Percentiles rank a stretch among this genome's conserved stretches.
These are phyloP conservation scores for Akanthomyces dipterigenus DNA, from an alignment of 2,329 filamentous ascomycete genomes.

Conservation along the genomic window DNA sequence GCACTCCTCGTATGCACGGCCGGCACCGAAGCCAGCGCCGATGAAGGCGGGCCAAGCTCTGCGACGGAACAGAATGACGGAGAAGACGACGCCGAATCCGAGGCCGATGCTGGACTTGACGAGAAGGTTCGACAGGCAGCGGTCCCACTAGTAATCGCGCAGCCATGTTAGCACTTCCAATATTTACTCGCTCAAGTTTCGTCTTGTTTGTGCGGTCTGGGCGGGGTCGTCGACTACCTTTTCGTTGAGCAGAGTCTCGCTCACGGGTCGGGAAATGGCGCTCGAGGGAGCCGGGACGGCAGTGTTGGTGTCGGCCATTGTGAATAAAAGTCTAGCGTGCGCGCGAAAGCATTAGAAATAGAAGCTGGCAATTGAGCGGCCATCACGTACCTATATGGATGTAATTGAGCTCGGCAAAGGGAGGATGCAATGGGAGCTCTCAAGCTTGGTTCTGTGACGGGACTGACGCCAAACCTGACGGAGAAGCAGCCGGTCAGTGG, in stretches of 20 bases:
- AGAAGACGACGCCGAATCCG: conserved; percentile 97
- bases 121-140: conserved; percentile 92
- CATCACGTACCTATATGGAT: conserved; percentile 2
- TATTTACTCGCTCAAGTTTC: not conserved
- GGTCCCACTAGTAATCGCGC: conserved; percentile 70
- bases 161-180: conserved; percentile 16
- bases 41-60: conserved; percentile 92
- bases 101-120: conserved; percentile 95
- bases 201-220: not conserved
- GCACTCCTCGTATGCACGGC: conserved; percentile 96
- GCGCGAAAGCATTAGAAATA: conserved; percentile 1
- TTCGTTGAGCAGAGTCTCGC: conserved; percentile 96
- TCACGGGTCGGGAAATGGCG: conserved; percentile 76
- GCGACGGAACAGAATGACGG: conserved; percentile 95
- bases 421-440: not conserved
- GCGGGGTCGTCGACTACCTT: conserved; percentile 59
- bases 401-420: conserved; percentile 2
- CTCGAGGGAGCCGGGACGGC: conserved; percentile 45
- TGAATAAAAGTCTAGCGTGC: conserved; percentile 17
- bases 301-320: conserved; percentile 50
- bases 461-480: conserved; percentile 28
- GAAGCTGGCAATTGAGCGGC: not conserved
- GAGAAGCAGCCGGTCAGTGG: conserved; percentile 28
- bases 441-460: conserved; percentile 8
- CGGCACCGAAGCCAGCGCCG: conserved; percentile 89